These are phyloP conservation scores for Theobroma cacao DNA, from an alignment of 345 rosid species.

Conservation along the genomic window DNA sequence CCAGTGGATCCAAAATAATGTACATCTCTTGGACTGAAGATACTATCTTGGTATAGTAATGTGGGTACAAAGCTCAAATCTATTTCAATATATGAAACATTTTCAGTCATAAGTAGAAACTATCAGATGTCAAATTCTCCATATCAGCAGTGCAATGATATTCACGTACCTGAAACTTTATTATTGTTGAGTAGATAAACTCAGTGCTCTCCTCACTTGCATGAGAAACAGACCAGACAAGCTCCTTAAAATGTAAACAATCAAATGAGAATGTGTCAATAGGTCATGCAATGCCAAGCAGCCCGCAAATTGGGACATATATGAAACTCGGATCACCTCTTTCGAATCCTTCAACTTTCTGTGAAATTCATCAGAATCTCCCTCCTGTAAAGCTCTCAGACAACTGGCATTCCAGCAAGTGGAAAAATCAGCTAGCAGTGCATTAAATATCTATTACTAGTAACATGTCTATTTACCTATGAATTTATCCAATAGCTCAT, in stretches of 20 bases:
- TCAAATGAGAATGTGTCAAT: conserved; percentile 9
- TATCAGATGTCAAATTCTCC: background rate
- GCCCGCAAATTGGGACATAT: conserved; percentile 15
- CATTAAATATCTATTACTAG: background rate
- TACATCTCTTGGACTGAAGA: background rate
- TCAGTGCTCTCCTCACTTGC: conserved; percentile 93
- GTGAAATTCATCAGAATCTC: conserved; percentile 65
- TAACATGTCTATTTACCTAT: background rate
- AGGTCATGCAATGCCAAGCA: conserved; percentile 14
- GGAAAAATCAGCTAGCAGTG: conserved; percentile 1
- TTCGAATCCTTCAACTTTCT: conserved; percentile 60
- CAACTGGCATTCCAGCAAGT: conserved; percentile 51
- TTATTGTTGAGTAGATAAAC: conserved; percentile 69
- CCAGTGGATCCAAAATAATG: background rate
- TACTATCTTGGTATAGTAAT: background rate
- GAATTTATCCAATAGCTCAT: background rate
- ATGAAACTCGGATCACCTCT: conserved; percentile 49
- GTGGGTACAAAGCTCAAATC: background rate
- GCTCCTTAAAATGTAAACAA: conserved; percentile 53
- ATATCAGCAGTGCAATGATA: background rate
- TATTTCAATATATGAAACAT: background rate
- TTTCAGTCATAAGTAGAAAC: background rate
- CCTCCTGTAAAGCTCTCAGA: conserved; percentile 84
- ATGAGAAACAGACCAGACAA: conserved; percentile 62
- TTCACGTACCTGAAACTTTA: conserved; percentile 74